Evolutionary conservation across 305 asterid genomes (phyloP), one percentile per base, ranked within the genome.

Genomic region (Solanum chacoense): DNA sequence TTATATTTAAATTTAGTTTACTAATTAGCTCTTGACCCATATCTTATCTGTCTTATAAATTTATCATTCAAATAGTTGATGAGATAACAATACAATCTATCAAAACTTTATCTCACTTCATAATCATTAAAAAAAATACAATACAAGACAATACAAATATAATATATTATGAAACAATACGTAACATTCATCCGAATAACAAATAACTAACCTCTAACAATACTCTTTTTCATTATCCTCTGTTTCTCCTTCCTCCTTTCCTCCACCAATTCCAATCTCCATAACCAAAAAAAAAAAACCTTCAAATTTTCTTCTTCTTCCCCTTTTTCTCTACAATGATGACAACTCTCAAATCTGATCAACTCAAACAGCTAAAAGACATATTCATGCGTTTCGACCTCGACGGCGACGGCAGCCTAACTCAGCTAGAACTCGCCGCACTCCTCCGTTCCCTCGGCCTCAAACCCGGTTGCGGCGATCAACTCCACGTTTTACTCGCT

Each of bases 351-450:
- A 93, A 92, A 90, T 88, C 96, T 63, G 98, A 97, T 81, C 98
- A 95, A 91, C 89, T 95, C 11, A 76, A 91, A n/a, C 98, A 95
- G 91, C 94, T 97, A 71, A 88, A 92, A 89, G 95, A 93, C 81
- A 97, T 97, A 89, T 96, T 97, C 95, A 90, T 87, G 91, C 96
- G 98, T 4, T 97, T 97, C 92, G 99, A 96, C 91, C 93, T 96
- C 94, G 96, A 97, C 94, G 92, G 89, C 40, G 99, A 97, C 89
- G 98, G 98, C 74, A 95, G 98, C 96, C 93, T 96, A 38, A 97
- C 99, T 2, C 99, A 96, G 89, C 95, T 97, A 13, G 99, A 97
- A 90, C 95, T 97, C 38, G 99, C 98, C n/a, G 98, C 99, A 89
- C 98, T 96, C 88, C 95, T 97, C 88, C 95, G 98, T 12, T 97